Conservation (phyloP, 2,329 filamentous ascomycete genomes). For the Podosphaera fusca region DNA sequence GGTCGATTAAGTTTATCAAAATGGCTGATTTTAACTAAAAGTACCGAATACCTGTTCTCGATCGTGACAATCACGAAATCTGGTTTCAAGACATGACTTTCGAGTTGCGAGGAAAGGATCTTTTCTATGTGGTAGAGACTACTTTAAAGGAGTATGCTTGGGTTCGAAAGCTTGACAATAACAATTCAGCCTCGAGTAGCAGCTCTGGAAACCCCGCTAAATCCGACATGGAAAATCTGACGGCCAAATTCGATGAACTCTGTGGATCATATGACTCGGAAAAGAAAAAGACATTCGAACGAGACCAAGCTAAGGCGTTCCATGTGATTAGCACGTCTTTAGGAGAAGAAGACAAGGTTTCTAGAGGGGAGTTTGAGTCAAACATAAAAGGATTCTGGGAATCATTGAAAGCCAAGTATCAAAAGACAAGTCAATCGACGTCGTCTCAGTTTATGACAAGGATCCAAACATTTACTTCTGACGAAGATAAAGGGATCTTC, state of each 20-base stretch:
- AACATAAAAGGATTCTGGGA: not conserved
- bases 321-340: not conserved
- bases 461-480: not conserved
- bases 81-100: slow-evolving; percentile 1
- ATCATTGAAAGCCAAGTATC: not conserved
- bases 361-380: not conserved
- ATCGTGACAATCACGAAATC: not conserved
- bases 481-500: not conserved
- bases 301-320: not conserved
- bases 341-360: not conserved
- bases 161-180: not conserved
- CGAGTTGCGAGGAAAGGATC: not conserved
- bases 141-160: not conserved
- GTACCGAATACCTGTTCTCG: not conserved
- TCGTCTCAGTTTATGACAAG: not conserved
- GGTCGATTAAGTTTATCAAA: not conserved
- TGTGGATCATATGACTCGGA: not conserved
- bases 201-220: not conserved
- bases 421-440: not conserved
- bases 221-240: not conserved
- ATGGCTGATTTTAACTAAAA: not conserved
- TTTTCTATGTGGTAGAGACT: not conserved
- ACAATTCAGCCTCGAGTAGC: not conserved
- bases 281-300: not conserved
- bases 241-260: not conserved